A percentile compares a stretch with the other conserved stretches of the same genome.
These are phyloP conservation scores for Metarhizium brunneum DNA, from an alignment of 2,329 filamentous ascomycete genomes.

Conservation along the genomic window DNA sequence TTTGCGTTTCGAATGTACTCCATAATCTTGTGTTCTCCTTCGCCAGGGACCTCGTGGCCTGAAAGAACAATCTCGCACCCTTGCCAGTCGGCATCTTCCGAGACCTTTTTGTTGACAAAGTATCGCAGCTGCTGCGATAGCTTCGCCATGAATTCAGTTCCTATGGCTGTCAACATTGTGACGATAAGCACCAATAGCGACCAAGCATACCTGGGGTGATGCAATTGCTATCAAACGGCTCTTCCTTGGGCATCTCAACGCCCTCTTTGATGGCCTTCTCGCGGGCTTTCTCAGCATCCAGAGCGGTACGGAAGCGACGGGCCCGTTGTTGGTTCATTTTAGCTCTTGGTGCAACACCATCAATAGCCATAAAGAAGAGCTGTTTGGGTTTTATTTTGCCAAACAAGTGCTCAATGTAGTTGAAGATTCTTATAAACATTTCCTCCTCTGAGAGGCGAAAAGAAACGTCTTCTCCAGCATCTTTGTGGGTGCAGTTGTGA, in stretches of 20 bases:
- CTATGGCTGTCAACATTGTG: slow-evolving; percentile 20
- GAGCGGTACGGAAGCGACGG: slow-evolving; percentile 84
- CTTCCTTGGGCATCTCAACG: slow-evolving; percentile 87
- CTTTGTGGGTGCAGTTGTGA: slow-evolving; percentile 97
- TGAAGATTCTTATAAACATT: slow-evolving; percentile 99
- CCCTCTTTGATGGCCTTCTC: slow-evolving; percentile 89
- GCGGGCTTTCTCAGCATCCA: slow-evolving; percentile 81
- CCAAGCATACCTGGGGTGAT: slow-evolving; percentile 68
- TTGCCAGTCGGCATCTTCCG: slow-evolving; percentile 96
- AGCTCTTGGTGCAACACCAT: slow-evolving; percentile 91
- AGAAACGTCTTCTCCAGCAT: slow-evolving; percentile 74
- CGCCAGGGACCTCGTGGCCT: slow-evolving; percentile 93
- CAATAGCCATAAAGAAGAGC: slow-evolving; percentile 99
- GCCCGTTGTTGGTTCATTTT: slow-evolving; percentile 99
- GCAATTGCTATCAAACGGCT: slow-evolving; percentile 96
- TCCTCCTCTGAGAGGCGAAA: slow-evolving; percentile 94
- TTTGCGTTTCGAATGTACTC: slow-evolving; percentile 98
- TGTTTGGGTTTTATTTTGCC: slow-evolving; percentile 98
- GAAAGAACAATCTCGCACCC: slow-evolving; percentile 92
- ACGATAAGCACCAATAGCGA: too few relatives aligned
- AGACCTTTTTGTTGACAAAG: slow-evolving; percentile 98
- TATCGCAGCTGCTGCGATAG: slow-evolving; percentile 91
- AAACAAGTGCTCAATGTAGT: slow-evolving; percentile 98
- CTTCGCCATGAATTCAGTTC: slow-evolving; percentile 95
- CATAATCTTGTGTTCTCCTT: slow-evolving; percentile 99